Percentiles rank a stretch among this genome's conserved stretches.
Conservation (phyloP, 2,329 filamentous ascomycete genomes). For the Fusarium newnesense region DNA sequence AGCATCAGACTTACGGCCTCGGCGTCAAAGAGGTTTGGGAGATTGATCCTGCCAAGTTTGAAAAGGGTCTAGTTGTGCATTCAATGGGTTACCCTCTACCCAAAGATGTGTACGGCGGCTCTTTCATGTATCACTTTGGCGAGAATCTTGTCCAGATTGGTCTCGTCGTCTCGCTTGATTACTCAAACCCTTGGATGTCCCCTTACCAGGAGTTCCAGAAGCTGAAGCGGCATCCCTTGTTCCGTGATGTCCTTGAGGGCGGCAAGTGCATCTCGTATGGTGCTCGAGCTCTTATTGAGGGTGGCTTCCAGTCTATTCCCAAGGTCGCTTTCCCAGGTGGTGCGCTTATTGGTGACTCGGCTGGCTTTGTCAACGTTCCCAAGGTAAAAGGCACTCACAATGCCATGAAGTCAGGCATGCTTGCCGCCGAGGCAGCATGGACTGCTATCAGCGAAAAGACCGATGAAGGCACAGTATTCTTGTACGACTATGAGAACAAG, state of each 20-base stretch:
- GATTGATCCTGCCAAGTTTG: slow-evolving; percentile 90
- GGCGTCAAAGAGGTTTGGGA: slow-evolving; percentile 99
- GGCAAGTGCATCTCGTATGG: slow-evolving; percentile 98
- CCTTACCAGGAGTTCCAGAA: slow-evolving; percentile 98
- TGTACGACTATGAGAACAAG: slow-evolving; percentile 93
- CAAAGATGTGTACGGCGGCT: slow-evolving; percentile 91
- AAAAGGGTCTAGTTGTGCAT: slow-evolving; percentile 85
- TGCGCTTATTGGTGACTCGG: slow-evolving; percentile 94
- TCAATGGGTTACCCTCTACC: slow-evolving; percentile 93
- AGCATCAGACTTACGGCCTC: slow-evolving; percentile 94
- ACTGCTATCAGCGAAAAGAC: slow-evolving; percentile 69
- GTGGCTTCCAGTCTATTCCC: slow-evolving; percentile 96
- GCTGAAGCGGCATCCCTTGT: slow-evolving; percentile 97
- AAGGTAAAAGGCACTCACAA: slow-evolving; percentile 99
- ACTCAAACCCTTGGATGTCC: slow-evolving; percentile 94
- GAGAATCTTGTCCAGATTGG: slow-evolving; percentile 95
- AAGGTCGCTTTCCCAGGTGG: slow-evolving; percentile 97
- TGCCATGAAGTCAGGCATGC: slow-evolving; percentile 96
- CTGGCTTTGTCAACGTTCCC: slow-evolving; percentile 95
- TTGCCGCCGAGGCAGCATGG: slow-evolving; percentile 92
- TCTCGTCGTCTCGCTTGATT: slow-evolving; percentile 92
- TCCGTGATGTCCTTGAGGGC: slow-evolving; percentile 86
- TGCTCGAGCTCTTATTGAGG: slow-evolving; percentile 90
- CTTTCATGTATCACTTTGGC: slow-evolving; percentile 99
- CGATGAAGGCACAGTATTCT: slow-evolving; percentile 79